Conservation (phyloP, 495 filamentous ascomycete genomes). For the Neurospora tetraspora region DNA sequence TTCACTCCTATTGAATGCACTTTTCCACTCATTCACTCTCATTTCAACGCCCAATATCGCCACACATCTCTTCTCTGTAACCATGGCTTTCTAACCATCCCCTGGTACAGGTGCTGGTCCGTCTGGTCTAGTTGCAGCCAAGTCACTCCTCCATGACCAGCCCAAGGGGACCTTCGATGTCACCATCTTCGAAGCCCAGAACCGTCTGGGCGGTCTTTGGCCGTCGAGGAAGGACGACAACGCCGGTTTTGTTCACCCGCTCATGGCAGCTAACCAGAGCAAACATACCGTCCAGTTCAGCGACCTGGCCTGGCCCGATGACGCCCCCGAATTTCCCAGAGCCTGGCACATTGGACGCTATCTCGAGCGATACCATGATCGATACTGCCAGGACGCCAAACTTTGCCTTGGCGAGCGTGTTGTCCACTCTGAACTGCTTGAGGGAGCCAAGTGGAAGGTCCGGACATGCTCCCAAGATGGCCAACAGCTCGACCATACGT, state of each 20-base stretch:
- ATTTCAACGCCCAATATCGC: no score
- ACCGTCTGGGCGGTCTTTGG: constrained; percentile 71
- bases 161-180: constrained; percentile 51
- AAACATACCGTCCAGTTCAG: constrained; percentile 71
- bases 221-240: constrained; percentile 33
- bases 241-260: constrained; percentile 46
- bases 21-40: no score
- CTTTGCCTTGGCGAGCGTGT: constrained; percentile 47
- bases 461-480: constrained; percentile 27
- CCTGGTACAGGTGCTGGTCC: constrained; percentile 58
- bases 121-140: constrained; percentile 72
- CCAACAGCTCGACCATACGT: constrained; percentile 27
- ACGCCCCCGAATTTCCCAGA: constrained; percentile 53
- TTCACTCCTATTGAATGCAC: no score
- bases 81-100: neutral
- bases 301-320: constrained; percentile 57
- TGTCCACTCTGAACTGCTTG: constrained; percentile 29
- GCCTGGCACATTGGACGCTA: constrained; percentile 73
- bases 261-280: constrained; percentile 72
- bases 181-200: constrained; percentile 57
- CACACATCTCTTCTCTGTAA: neutral
- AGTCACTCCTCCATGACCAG: constrained; percentile 57
- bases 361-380: constrained; percentile 49
- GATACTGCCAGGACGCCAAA: constrained; percentile 41
- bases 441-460: constrained; percentile 43